These are phyloP conservation scores for Elongisporangium senticosum DNA, from an alignment of 352 stramenopile genomes.

Conservation along the genomic window DNA sequence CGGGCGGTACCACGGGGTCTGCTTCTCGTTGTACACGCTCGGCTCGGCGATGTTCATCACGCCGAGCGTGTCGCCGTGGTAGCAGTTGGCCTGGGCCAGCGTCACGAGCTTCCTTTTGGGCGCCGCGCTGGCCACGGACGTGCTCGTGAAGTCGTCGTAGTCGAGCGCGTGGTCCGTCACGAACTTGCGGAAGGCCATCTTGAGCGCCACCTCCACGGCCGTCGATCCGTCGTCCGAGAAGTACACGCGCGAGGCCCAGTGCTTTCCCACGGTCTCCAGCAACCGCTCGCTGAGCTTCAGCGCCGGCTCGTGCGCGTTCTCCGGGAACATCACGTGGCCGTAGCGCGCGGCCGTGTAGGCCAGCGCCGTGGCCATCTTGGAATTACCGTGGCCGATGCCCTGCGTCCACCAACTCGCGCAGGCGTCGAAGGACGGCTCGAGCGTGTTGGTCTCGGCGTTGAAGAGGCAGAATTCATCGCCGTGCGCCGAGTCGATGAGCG, in stretches of 20 bases:
- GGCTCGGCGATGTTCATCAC: conserved; percentile 89
- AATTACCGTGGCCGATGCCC: conserved; percentile 86
- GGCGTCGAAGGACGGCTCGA: conserved; percentile 81
- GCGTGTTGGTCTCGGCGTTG: conserved; percentile 34
- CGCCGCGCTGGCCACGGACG: conserved; percentile 5
- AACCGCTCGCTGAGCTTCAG: conserved; percentile 75
- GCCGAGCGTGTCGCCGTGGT: conserved; percentile 90
- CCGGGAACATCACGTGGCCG: conserved; percentile 91
- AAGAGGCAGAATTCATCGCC: conserved; percentile 81
- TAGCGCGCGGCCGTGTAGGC: conserved; percentile 88
- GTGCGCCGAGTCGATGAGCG: conserved; percentile 87
- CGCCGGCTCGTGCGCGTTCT: conserved; percentile 86
- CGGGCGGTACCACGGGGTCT: conserved; percentile 89
- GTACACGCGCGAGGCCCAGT: conserved; percentile 86
- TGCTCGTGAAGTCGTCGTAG: conserved; percentile 39
- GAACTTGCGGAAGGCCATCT: conserved; percentile 90
- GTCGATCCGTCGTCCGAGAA: conserved; percentile 91
- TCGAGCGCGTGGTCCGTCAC: conserved; percentile 59
- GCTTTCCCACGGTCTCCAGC: conserved; percentile 67
- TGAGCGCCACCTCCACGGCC: conserved; percentile 87
- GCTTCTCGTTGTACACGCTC: conserved; percentile 88
- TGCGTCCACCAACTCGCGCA: conserved; percentile 93
- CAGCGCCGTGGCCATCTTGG: conserved; percentile 81
- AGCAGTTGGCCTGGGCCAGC: conserved; percentile 86
- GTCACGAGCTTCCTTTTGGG: conserved; percentile 56